Evolutionary conservation across 1,139 yeast species (phyloP), one percentile per base, ranked within the genome.

Genomic region (Pichia sp.): DNA sequence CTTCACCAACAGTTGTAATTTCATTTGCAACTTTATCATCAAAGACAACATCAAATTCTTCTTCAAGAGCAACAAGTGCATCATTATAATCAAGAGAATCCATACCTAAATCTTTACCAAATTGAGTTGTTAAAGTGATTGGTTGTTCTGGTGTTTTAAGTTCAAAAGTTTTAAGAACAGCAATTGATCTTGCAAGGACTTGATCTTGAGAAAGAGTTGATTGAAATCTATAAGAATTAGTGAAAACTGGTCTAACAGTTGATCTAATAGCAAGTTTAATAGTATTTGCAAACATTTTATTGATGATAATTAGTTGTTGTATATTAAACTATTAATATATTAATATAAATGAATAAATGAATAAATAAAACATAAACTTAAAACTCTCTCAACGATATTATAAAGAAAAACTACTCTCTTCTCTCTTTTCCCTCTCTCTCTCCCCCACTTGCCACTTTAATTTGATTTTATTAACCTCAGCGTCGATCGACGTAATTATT

Each of bases 61-160:
- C 82, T 65, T 77, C 82, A 55, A 77, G 70, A 38, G 82, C 82
- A 60, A 77, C 82, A 56, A 77, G 70, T 27, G 82, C 82, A 64
- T 77, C 82, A 51, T 76, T 80, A 51, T 80, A 76, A 56, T 77
- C 82, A 53, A 77, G 72, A 4, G 82, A 77, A 59, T 77, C 82
- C 66, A 77, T 73, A 20, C 80, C 81, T 60, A 77, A 71, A 59
- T 77, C 82, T 57, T 75, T 75, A 58, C 73, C 74, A 65, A 77
- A 77, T 48, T 77, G 71, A 33, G 81, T 70, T 38, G 69, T 71
- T 56, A 69, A 60, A 23, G 63, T 51, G 36, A 63, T 61, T 35
- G 54, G 48, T 30, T 52, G 55, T n/a, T 53, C 38, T 11, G 57
- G 44, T 8, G 52, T 48, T 52, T 62, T 63, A 37, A 62, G 48